Conservation (phyloP, 202 grass and related monocot species). For the Carex arenaria region DNA sequence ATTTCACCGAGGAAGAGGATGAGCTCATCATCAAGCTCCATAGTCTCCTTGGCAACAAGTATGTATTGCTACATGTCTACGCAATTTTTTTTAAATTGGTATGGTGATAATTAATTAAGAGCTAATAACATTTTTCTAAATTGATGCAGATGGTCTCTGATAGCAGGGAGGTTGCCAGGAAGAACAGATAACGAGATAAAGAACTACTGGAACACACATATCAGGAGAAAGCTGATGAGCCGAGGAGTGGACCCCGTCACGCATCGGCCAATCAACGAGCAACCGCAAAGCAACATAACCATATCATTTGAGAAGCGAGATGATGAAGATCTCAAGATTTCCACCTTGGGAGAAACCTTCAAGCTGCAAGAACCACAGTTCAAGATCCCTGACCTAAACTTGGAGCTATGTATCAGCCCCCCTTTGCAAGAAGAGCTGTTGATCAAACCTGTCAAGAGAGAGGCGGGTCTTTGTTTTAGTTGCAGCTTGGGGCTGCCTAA, state of each 20-base stretch:
- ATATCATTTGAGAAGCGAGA: conserved; percentile 62
- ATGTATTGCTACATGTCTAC: neutral
- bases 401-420: conserved; percentile 94
- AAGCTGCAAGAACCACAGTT: conserved; percentile 37
- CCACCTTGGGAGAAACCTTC: neutral
- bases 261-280: conserved; percentile 58
- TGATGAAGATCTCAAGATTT: conserved; percentile 29
- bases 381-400: conserved; percentile 80
- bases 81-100: neutral
- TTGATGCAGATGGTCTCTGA: conserved; percentile 78
- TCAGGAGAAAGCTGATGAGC: conserved; percentile 74
- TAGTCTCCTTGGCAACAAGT: conserved; percentile 93
- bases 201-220: conserved; percentile 99
- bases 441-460: conserved; percentile 38
- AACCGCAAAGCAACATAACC: conserved; percentile 33
- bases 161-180: conserved; percentile 76
- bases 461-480: conserved; percentile 53
- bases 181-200: conserved; percentile 99
- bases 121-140: neutral
- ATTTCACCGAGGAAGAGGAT: conserved; percentile 90
- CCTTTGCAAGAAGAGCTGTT: conserved; percentile 42
- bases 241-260: conserved; percentile 75
- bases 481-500: conserved; percentile 69
- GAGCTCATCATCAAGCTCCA: conserved; percentile 98
- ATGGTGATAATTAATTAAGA: neutral